phyloP scores from a whole-genome alignment of 169 alveolate genomes.

The Toxoplasma gondii region DNA sequence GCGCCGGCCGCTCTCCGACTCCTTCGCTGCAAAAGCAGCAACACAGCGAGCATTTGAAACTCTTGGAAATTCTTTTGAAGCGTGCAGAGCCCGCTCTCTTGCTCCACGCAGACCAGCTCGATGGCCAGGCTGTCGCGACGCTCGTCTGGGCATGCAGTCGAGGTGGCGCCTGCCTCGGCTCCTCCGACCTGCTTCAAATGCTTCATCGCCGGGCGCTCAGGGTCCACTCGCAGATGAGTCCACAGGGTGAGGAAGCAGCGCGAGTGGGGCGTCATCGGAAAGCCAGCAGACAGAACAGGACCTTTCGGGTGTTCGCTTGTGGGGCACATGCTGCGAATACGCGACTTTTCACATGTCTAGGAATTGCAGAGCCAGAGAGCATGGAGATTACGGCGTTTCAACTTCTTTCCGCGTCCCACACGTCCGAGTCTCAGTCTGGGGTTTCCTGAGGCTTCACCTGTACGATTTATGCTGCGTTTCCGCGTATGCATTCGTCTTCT shows the following conservation, averaged over 20 bases:
- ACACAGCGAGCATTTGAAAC: background rate
- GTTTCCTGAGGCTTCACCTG: no score
- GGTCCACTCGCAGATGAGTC: constrained; percentile 25
- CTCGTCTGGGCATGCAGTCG: constrained; percentile 45
- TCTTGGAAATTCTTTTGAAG: background rate
- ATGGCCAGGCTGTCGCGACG: constrained; percentile 30
- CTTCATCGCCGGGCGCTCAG: constrained; percentile 7
- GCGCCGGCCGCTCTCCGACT: background rate
- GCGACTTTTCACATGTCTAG: no score
- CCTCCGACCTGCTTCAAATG: background rate
- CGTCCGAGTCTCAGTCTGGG: no score
- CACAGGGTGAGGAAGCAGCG: background rate
- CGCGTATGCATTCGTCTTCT: no score
- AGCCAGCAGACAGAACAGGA: no score
- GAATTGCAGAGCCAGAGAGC: no score
- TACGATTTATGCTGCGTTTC: no score
- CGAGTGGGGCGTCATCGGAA: background rate
- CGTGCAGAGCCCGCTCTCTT: constrained; percentile 14
- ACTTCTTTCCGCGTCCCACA: no score
- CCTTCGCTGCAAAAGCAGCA: constrained; percentile 10
- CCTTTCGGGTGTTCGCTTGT: no score
- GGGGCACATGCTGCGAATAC: no score
- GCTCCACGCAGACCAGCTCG: background rate
- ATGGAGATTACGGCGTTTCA: no score
- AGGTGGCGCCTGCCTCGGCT: background rate